Evolutionary conservation across 495 filamentous ascomycete genomes (phyloP), one percentile per base, ranked within the genome.

Genomic region (Clohesyomyces aquaticus): DNA sequence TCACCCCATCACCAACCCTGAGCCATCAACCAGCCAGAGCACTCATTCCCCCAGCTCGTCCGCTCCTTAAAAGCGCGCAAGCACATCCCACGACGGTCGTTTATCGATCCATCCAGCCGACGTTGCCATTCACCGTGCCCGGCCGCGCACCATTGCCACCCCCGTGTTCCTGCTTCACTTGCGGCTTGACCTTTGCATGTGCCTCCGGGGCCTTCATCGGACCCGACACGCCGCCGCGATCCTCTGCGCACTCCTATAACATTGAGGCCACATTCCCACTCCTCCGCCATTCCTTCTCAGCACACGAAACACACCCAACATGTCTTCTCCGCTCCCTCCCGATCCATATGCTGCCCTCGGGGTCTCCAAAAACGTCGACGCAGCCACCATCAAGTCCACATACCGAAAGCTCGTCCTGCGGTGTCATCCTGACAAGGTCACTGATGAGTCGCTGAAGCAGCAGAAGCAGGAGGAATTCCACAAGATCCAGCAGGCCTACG

Each of bases 351-450:
- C 82, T 56, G 79, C 84, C 16, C 83, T 98, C 41, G 90, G 91
- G 46, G 82, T 98, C 46, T 68, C 87, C 42, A 89, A 86, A 71
- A 85, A 90, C 74, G 91, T 91, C 42, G 82, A 88, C 52, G 75
- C 88, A 21, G 69, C 86, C 23, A 84, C 87, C 61, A 93, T 98
- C 73, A 87, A 91, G 63, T 79, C 82, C 48, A 87, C 91, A 18
- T 88, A 97, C 79, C 89, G 91, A 63, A 98, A 96, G 77, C 88
- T 96, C 23, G 93, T 91, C 55, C 84, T 98, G 59, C 91, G 91
- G 77, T 93, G 87, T 73, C 94, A 98, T 73, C 94, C 94, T 29
- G 94, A 98, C 81, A 98, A 98, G 79, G 84, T 97, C 51, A 85
- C 91, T 69, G 89, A 95, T 63, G 82, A 87, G 66, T 80, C 87